Base-by-base conservation (phyloP, 2,329 filamentous ascomycete genomes). In the Aureobasidium sp. region DNA sequence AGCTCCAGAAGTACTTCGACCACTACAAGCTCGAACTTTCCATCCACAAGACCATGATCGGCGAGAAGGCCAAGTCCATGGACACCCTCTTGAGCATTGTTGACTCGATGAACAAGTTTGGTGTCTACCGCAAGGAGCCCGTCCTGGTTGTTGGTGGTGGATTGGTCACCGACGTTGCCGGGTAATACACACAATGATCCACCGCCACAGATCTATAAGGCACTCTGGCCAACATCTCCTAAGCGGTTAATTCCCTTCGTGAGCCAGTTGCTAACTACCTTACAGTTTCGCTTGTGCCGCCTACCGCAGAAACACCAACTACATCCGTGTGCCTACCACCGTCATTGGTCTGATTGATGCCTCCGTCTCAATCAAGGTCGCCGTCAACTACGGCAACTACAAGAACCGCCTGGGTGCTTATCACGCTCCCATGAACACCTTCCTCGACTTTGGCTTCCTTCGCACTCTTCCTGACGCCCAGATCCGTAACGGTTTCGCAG, bases 311-410 rank as follows among this genome's bases (percentile, higher is more conserved):
- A 86, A 80, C 69, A 87, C 84, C 38, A 86, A 86, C 69, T 88
- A 78, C 70, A 86, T 88, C 63, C 81, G 84, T 42, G 78, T 88
- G 7, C 85, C 85, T 1, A 88, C 85, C 0, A 88, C 85, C 1
- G 81, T 88, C 58, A 87, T 88, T 62, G 84, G 85, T 8, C 73
- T 88, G 42, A 88, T 88, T 56, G 85, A 88, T 63, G 85, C 85
- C 3, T 85, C 82, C 16, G 85, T 88, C 47, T 85, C 80, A 30
- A 88, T 88, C 73, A 87, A 88, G 65, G 84, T 88, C n/a, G 85
- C 82, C 11, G 84, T 88, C 62, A 88, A 88, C 71, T 86, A 87
- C 62, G 83, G 82, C 64, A 80, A 83, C 66, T 85, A 86, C 74
- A 88, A 88, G 75, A 88, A 88, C 70, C 76, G 83, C 11, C 76